Base-by-base conservation (phyloP, 345 rosid species). In the Citrus sp. region DNA sequence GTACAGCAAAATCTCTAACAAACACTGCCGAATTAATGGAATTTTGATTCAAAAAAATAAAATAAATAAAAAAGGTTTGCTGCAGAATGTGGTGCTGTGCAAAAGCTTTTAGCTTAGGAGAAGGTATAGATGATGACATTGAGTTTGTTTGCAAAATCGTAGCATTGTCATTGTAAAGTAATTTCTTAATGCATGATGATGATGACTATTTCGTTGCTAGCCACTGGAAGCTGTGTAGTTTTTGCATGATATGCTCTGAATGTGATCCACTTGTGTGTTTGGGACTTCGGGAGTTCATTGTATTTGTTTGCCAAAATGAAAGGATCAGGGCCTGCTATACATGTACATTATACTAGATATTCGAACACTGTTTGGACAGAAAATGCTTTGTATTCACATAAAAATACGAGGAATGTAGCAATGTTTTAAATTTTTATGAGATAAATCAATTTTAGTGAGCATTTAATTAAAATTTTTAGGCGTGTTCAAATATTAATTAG, bases 1-100 rank as follows among this genome's bases (percentile, higher is more conserved):
- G 80, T 83, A 78, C 69, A 80, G 73, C 67, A 70, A 74, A 79
- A 67, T 22, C 75, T 34, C 37, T 46, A 66, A 63, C 46, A 6
- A 16, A 34, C 25, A 72, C 28, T 22, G 21, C 25, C 22, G 68
- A 37, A 28, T 46, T 51, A 9, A 68, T 37, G 54, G 34, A 76
- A 66, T 66, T 46, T 40, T 32, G 59, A 34, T 68, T 13, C 9
- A 2, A 12, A 42, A 42, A 10, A 37, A 7, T 1, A 37, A 42
- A 40, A 9, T n/a, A 10, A 42, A 42, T 0, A 0, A 13, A 54
- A 18, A 59, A 49, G 27, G 58, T 60, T 71, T 51, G 62, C 27
- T 14, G 74, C 74, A 28, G 67, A 51, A 60, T 21, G 59, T 4
- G 63, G 68, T 28, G 32, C 55, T 68, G 79, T 68, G 60, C 70